Percentiles rank a stretch among this genome's conserved stretches.
phyloP scores from a whole-genome alignment of 192 early-diverging fungal genomes.

The Backusella parvicylindrica region DNA sequence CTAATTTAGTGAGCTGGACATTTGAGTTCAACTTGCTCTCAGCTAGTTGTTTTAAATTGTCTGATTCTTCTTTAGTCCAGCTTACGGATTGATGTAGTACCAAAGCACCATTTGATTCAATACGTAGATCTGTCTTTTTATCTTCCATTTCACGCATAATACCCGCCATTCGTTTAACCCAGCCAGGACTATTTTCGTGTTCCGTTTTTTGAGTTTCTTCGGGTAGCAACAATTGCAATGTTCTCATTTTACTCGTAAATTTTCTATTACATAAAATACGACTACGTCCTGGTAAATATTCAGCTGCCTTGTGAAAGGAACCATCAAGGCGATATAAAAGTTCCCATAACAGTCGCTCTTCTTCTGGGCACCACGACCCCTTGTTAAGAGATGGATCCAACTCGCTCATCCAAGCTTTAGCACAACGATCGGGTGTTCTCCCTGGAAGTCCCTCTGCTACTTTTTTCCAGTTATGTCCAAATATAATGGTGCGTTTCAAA shows the following conservation, averaged over 20 bases:
- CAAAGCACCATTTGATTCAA: not conserved
- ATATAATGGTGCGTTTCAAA: conserved; percentile 17
- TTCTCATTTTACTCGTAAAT: not conserved
- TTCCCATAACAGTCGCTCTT: conserved; percentile 20
- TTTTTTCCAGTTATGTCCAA: not conserved
- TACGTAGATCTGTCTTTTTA: not conserved
- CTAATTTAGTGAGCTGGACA: not conserved
- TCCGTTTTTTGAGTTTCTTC: not conserved
- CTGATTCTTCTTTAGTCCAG: not conserved
- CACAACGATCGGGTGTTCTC: not conserved
- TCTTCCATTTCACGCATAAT: not conserved
- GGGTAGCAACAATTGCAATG: not conserved
- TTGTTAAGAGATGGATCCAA: conserved; percentile 8
- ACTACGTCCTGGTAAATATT: conserved; percentile 5
- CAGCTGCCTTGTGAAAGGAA: not conserved
- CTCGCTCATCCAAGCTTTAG: not conserved
- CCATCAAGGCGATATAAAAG: not conserved
- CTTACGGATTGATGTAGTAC: not conserved
- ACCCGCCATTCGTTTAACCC: not conserved
- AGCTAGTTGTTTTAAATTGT: not conserved
- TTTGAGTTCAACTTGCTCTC: not conserved
- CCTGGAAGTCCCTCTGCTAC: not conserved
- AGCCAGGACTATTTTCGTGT: not conserved
- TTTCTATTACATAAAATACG: not conserved
- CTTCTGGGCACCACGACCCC: conserved; percentile 7